Conservation (phyloP, 2,329 filamentous ascomycete genomes). For the Penicillium sp. region DNA sequence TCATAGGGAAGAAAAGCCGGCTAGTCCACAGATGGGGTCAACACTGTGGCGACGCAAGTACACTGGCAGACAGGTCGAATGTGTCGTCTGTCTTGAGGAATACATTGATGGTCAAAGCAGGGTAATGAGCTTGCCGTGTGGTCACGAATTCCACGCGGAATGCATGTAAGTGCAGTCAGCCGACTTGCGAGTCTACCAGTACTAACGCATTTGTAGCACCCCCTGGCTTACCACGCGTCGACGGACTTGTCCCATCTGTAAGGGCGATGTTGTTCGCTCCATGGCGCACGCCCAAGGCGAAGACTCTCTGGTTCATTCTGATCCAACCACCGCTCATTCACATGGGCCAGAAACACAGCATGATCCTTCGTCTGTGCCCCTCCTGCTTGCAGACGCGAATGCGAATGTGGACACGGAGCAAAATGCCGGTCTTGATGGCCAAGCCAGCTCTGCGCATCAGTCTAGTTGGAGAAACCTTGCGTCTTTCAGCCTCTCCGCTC, state of each 20-base stretch:
- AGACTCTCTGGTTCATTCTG: slow-evolving; percentile 30
- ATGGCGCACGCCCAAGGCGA: slow-evolving; percentile 45
- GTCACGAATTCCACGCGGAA: slow-evolving; percentile 93
- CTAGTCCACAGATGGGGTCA: slow-evolving; percentile 24
- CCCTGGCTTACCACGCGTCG: slow-evolving; percentile 94
- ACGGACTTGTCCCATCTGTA: slow-evolving; percentile 97
- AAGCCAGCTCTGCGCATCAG: slow-evolving; percentile 30
- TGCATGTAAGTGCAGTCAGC: slow-evolving; percentile 74
- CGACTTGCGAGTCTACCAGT: slow-evolving; percentile 2
- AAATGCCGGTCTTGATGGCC: slow-evolving; percentile 33
- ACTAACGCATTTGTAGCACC: slow-evolving; percentile 54
- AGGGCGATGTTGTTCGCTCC: slow-evolving; percentile 79
- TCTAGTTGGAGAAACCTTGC: slow-evolving; percentile 43
- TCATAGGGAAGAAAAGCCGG: slow-evolving; percentile 44
- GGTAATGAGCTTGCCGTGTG: slow-evolving; percentile 95
- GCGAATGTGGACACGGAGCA: slow-evolving; percentile 43
- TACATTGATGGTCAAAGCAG: slow-evolving; percentile 89
- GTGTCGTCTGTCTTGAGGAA: slow-evolving; percentile 93
- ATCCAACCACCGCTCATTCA: slow-evolving; percentile 42
- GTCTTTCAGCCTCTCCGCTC: slow-evolving; percentile 41
- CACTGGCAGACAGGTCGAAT: slow-evolving; percentile 68
- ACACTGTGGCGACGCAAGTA: slow-evolving; percentile 51
- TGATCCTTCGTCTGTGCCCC: slow-evolving; percentile 47
- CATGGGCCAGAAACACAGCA: slow-evolving; percentile 44
- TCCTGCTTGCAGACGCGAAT: slow-evolving; percentile 39